Percentiles rank a stretch among this genome's conserved stretches.
These are phyloP conservation scores for Phytophthora rubi DNA, from an alignment of 352 stramenopile genomes.

Conservation along the genomic window DNA sequence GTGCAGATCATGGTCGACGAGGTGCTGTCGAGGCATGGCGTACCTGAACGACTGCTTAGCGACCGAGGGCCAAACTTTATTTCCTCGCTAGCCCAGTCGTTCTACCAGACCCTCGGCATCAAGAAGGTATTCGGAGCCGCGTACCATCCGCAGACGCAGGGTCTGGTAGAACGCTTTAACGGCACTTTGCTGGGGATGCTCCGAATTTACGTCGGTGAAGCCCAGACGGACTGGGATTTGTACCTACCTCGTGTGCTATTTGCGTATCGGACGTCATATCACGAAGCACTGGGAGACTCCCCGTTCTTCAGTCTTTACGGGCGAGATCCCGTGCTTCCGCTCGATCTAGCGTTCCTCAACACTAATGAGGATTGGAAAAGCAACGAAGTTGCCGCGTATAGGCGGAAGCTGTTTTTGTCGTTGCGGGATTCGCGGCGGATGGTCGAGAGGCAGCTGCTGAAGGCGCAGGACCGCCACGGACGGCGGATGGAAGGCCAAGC, in stretches of 20 bases:
- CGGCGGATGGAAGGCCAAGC: not conserved
- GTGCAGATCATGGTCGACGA: not conserved
- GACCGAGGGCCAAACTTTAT: conserved; percentile 6
- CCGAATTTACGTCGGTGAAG: not conserved
- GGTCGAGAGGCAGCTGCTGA: conserved; percentile 12
- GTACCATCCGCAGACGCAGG: too few relatives aligned
- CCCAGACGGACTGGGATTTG: conserved; percentile 9
- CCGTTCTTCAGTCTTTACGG: conserved; percentile 13
- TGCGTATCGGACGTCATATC: conserved; percentile 11
- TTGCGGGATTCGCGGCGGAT: not conserved
- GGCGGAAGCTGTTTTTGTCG: not conserved
- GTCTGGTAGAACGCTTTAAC: too few relatives aligned
- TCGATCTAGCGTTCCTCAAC: conserved; percentile 19
- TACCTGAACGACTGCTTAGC: not conserved
- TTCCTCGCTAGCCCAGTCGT: not conserved
- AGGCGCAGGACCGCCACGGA: not conserved
- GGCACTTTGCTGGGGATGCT: too few relatives aligned
- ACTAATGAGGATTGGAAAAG: conserved; percentile 2
- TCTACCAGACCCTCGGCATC: too few relatives aligned
- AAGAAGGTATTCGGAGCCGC: too few relatives aligned
- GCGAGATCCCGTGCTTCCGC: not conserved
- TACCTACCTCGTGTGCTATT: conserved; percentile 3
- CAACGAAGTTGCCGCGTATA: conserved; percentile 7
- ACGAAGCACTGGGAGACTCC: conserved; percentile 10
- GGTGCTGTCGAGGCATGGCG: not conserved